Evolutionary conservation across 2,329 filamentous ascomycete species (phyloP), one percentile per base, ranked within the genome.

Genomic region (Aureobasidium lini): DNA sequence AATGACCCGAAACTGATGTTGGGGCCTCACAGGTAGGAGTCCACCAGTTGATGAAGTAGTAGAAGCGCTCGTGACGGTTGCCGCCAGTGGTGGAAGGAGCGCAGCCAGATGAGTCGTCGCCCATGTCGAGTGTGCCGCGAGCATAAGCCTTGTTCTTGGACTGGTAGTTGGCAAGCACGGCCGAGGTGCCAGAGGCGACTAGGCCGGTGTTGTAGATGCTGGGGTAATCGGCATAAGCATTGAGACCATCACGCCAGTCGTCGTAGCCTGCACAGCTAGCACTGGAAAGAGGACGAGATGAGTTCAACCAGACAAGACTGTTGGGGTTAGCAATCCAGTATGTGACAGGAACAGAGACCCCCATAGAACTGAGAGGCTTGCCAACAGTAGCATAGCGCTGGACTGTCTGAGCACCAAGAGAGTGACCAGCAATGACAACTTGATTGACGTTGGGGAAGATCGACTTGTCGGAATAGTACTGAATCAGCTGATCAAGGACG

Each of bases 1-100:
- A 71, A 43, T 68, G 66, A n/a, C 61, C 61, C 10, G 60, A 62
- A 0, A 53, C 34, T 8, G 69, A 63, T 40, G 64, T 62, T 3
- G 62, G n/a, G 23, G 28, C 44, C 18, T 57, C 60, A 58, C 71
- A 72, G n/a, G 63, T 63, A 3, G 66, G 58, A 15, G 70, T 69
- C 60, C 73, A 72, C 8, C 64, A 65, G 46, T 70, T 67, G 66
- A 73, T 71, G 62, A 71, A 72, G 64, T 73, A 70, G 67, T 73
- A 72, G 64, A 74, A 73, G 6, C 72, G 70, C 64, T 74, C 72
- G 52, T 73, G 69, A 6, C 72, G 67, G 37, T 74, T 69, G 10
- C 57, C 57, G 11, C 72, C 72, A 8, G 70, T 69, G 1, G 70
- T 69, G 9, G 39, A 52, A 2, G 72, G 70, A 3, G 65, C 70